Evolutionary conservation across 1,139 yeast species (phyloP).

Genomic region (Blastobotrys malaysiensis): DNA sequence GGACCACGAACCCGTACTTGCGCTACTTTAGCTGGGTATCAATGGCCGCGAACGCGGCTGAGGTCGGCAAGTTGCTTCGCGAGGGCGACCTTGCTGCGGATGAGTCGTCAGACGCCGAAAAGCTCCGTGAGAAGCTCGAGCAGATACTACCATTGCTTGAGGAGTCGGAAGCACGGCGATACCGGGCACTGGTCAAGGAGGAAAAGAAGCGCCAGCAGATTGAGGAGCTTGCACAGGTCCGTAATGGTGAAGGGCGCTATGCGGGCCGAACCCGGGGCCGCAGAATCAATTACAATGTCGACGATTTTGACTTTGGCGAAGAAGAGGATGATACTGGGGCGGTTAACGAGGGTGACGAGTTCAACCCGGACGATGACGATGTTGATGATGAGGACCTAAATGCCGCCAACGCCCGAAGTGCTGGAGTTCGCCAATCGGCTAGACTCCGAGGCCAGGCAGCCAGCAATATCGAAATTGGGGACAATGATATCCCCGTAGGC

Average conservation of each 20-base stretch:
- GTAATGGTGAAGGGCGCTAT: slow-evolving; percentile 31
- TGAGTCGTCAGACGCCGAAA: slow-evolving; percentile 16
- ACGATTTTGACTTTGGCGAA: slow-evolving; percentile 17
- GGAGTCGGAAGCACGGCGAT: slow-evolving; percentile 27
- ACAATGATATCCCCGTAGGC: slow-evolving; percentile 10
- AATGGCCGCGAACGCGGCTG: slow-evolving; percentile 29
- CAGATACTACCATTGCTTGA: slow-evolving; percentile 22
- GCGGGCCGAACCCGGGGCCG: slow-evolving; percentile 35
- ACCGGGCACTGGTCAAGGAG: slow-evolving; percentile 23
- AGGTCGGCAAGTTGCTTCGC: slow-evolving; percentile 22
- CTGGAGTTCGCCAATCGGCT: slow-evolving; percentile 16
- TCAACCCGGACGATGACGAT: slow-evolving; percentile 8
- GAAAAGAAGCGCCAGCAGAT: slow-evolving; percentile 18
- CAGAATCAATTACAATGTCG: slow-evolving; percentile 32
- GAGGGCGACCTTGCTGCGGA: slow-evolving; percentile 12
- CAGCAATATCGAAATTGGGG: slow-evolving; percentile 9
- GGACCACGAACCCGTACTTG: slow-evolving; percentile 31
- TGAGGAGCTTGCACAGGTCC: slow-evolving; percentile 22
- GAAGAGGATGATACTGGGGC: slow-evolving; percentile 23
- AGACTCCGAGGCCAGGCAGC: slow-evolving; percentile 11
- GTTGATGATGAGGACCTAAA: slow-evolving; percentile 14
- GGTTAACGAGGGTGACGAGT: slow-evolving; percentile 10
- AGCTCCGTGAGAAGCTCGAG: slow-evolving; percentile 18
- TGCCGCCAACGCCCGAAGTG: slow-evolving; percentile 1
- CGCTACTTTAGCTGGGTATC: slow-evolving; percentile 31